These are phyloP conservation scores for Ziziphus jujuba DNA, from an alignment of 306 rosid species.

Conservation along the genomic window DNA sequence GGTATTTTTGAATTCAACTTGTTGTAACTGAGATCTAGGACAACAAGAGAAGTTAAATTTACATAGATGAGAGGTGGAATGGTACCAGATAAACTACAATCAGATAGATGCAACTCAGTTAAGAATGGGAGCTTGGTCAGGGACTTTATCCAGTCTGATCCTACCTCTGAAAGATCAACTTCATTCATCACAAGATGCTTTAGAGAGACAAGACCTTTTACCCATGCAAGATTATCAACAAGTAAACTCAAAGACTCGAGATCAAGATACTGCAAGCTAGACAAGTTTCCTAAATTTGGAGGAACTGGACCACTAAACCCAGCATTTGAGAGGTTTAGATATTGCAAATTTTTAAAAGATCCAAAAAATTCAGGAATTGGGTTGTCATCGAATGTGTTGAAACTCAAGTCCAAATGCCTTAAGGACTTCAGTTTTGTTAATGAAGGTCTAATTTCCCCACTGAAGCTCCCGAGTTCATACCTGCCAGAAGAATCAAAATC, in stretches of 20 bases:
- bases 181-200: constrained; percentile 35
- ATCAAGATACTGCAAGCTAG: constrained; percentile 38
- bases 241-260: background rate
- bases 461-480: too few relatives aligned
- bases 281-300: constrained; percentile 37
- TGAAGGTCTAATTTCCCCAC: too few relatives aligned
- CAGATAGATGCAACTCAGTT: constrained; percentile 33
- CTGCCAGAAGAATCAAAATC: constrained; percentile 12
- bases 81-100: constrained; percentile 20
- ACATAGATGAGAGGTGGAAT: constrained; percentile 20
- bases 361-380: constrained; percentile 35
- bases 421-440: constrained; percentile 31
- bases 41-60: constrained; percentile 44
- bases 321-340: constrained; percentile 41
- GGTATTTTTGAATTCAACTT: constrained; percentile 36
- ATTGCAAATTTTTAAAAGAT: constrained; percentile 36
- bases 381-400: constrained; percentile 35
- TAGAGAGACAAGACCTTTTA: constrained; percentile 35
- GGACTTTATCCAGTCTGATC: constrained; percentile 27
- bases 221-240: constrained; percentile 30
- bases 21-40: constrained; percentile 29
- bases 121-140: constrained; percentile 29
- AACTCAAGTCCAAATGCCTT: constrained; percentile 46
- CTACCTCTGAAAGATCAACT: constrained; percentile 37
- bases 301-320: constrained; percentile 39